Evolutionary conservation across 2,329 filamentous ascomycete genomes (phyloP), one percentile per base, ranked within the genome.

Genomic region (Stagonosporopsis chrysanthemi): DNA sequence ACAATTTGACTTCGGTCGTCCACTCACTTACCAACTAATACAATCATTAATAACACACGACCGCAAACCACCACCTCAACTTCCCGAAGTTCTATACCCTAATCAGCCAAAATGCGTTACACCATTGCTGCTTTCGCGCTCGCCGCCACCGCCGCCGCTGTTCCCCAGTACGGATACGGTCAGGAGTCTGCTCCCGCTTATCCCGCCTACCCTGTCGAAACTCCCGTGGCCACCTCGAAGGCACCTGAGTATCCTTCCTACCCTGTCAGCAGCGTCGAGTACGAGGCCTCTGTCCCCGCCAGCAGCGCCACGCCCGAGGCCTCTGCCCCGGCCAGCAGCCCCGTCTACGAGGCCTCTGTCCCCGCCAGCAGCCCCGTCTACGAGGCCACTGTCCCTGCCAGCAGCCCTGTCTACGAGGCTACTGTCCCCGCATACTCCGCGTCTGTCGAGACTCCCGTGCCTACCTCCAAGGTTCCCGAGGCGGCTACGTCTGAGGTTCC

Each of bases 11-110:
- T 74, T 71, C 72, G 73, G 74, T 76, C 74, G 75, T 77, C 75
- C 75, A 76, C 66, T 77, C 75, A 71, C 75, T 67, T 67, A 68
- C 67, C 72, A 75, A 73, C 72, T 74, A 74, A 69, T 74, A 75
- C 74, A 69, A 65, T 77, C 74, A 58, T 76, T 76, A 76, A 76
- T 72, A 62, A 68, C 61, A 66, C 64, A 62, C 61, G 56, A 52
- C 58, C 63, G 53, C 56, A 63, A 52, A 58, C 55, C 64, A 57
- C 64, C 58, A 56, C 62, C 60, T 56, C 66, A 58, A 64, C 59
- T 44, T 66, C 59, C 63, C 59, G 62, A 72, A 73, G 63, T 68
- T 65, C 60, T 57, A 69, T 63, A 66, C 57, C 58, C 52, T 63
- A 68, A 75, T 72, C 70, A 69, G 66, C 70, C 75, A 77, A 76